Percentiles rank a stretch among this genome's conserved stretches.
Conservation (phyloP, 2,329 filamentous ascomycete species). For the Penicillium griseofulvum region DNA sequence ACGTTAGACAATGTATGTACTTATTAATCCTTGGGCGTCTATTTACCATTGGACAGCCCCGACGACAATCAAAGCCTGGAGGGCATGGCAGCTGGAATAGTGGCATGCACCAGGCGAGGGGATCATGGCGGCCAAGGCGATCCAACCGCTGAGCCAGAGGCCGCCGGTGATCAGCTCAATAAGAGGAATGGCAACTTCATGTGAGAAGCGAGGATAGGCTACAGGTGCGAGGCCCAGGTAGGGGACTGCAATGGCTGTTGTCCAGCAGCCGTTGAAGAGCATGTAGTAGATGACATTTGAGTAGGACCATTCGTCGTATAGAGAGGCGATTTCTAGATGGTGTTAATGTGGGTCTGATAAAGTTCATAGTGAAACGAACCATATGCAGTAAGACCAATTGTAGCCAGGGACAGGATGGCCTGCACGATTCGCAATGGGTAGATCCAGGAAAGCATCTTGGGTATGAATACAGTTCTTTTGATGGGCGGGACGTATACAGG, state of each 20-base stretch:
- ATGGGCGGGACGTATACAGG: background rate
- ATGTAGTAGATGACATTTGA: slow-evolving; percentile 24
- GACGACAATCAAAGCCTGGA: slow-evolving; percentile 22
- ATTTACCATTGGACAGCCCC: slow-evolving; percentile 23
- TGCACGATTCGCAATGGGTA: slow-evolving; percentile 23
- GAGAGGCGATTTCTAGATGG: slow-evolving; percentile 17
- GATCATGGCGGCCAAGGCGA: slow-evolving; percentile 21
- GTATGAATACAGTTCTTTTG: background rate
- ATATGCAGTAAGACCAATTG: slow-evolving; percentile 23
- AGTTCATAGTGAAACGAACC: slow-evolving; percentile 7
- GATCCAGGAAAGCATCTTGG: slow-evolving; percentile 24
- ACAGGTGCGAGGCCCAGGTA: slow-evolving; percentile 27
- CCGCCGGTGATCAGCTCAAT: slow-evolving; percentile 21
- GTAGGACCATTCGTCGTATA: slow-evolving; percentile 24
- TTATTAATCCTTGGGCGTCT: background rate
- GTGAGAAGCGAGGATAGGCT: slow-evolving; percentile 22
- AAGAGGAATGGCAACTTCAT: slow-evolving; percentile 22
- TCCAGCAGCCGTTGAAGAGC: slow-evolving; percentile 30
- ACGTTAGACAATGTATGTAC: background rate
- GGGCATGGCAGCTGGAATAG: slow-evolving; percentile 20
- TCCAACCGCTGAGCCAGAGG: slow-evolving; percentile 26
- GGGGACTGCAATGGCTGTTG: slow-evolving; percentile 21
- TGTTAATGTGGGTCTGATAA: background rate
- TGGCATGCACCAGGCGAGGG: slow-evolving; percentile 17
- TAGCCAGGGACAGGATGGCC: slow-evolving; percentile 19